Evolutionary conservation across 768 basidiomycete genomes (phyloP).

Genomic region (Lactifluus pinguis): DNA sequence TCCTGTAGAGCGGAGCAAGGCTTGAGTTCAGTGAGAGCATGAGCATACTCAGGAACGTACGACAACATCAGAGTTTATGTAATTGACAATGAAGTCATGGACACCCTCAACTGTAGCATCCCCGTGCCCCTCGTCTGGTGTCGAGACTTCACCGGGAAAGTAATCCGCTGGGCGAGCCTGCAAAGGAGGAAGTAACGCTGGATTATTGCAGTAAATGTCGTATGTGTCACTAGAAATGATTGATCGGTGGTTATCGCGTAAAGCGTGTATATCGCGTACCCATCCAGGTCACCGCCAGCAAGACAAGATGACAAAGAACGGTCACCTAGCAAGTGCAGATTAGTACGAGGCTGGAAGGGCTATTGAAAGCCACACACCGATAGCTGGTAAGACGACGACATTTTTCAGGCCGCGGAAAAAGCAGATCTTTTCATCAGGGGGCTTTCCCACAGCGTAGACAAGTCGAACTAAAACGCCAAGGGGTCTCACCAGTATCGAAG

Average conservation of each 20-base stretch:
- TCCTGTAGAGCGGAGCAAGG: conserved; percentile 37
- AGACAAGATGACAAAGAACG: background rate
- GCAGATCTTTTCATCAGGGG: conserved; percentile 16
- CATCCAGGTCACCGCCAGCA: conserved; percentile 50
- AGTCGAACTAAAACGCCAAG: conserved; percentile 7
- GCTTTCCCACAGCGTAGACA: conserved; percentile 25
- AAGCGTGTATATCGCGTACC: conserved; percentile 32
- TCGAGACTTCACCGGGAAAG: conserved; percentile 23
- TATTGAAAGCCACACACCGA: background rate
- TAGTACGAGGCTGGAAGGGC: too few species aligned
- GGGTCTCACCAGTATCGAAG: background rate
- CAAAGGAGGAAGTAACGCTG: conserved; percentile 43
- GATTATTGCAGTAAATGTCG: conserved; percentile 42
- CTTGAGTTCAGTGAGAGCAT: background rate
- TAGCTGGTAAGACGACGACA: background rate
- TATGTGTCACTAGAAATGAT: conserved; percentile 69
- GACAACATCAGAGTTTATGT: conserved; percentile 71
- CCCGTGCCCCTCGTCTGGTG: conserved; percentile 18
- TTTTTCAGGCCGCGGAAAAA: conserved; percentile 1
- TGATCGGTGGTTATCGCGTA: background rate
- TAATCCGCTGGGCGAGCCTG: conserved; percentile 48
- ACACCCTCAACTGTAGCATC: conserved; percentile 58
- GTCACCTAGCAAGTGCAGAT: background rate
- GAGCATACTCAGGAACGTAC: conserved; percentile 30
- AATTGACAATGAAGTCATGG: conserved; percentile 72